Conservation (phyloP, 768 basidiomycete genomes). For the Melanogaster broomeanus region DNA sequence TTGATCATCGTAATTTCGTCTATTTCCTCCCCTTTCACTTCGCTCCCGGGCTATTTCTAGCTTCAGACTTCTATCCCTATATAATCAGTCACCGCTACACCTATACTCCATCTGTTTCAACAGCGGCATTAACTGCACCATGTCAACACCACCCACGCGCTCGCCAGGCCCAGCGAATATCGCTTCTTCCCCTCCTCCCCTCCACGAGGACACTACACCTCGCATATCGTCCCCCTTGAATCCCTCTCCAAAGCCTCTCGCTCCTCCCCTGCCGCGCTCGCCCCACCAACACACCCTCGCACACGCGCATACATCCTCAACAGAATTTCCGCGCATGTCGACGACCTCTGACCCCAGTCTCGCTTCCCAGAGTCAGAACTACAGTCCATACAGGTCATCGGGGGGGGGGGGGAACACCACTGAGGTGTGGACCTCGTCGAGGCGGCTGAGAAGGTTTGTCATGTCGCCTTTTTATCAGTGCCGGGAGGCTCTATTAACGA, state of each 20-base stretch:
- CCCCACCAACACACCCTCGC: not conserved
- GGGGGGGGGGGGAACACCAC: slow-evolving; percentile 10
- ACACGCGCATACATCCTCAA: not conserved
- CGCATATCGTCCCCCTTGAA: slow-evolving; percentile 28
- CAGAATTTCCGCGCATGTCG: not conserved
- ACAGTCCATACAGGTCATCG: slow-evolving; percentile 8
- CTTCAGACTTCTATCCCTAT: no score
- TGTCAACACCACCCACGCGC: slow-evolving; percentile 7
- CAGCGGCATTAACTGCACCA: not conserved
- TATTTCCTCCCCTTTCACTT: no score
- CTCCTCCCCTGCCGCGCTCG: not conserved
- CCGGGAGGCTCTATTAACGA: not conserved
- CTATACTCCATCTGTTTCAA: not conserved
- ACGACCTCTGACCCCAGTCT: not conserved
- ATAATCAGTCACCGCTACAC: not conserved
- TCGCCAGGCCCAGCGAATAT: slow-evolving; percentile 12
- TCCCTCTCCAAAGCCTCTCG: slow-evolving; percentile 12
- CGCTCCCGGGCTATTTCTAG: no score
- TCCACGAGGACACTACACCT: slow-evolving; percentile 10
- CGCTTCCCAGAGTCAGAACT: not conserved
- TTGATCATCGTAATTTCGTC: no score
- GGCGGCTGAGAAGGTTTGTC: slow-evolving; percentile 28
- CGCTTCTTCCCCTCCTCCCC: slow-evolving; percentile 3
- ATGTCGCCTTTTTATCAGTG: not conserved
- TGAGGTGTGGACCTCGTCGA: slow-evolving; percentile 19